Evolutionary conservation across 75 land plant genomes (phyloP).

Genomic region (Cryptomeria japonica): DNA sequence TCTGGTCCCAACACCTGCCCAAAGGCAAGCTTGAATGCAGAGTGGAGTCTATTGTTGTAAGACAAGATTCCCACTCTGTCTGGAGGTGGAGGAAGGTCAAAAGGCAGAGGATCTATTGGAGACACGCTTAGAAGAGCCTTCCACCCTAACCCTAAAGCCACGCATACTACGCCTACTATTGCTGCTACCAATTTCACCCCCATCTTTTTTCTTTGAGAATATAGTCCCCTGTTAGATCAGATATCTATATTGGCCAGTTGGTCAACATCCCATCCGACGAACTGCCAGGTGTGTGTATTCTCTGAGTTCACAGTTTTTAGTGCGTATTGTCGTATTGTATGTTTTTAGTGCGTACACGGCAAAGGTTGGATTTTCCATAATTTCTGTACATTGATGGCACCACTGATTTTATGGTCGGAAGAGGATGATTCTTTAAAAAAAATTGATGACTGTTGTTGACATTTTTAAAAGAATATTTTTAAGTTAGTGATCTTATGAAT

Average conservation of each 20-base stretch:
- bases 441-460: too few relatives aligned
- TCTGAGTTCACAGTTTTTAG: too few relatives aligned
- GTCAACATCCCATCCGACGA: not conserved
- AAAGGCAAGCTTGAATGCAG: not conserved
- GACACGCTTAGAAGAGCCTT: not conserved
- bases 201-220: not conserved
- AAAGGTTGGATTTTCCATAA: too few relatives aligned
- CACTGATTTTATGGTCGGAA: too few relatives aligned
- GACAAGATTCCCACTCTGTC: not conserved
- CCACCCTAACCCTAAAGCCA: not conserved
- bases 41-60: not conserved
- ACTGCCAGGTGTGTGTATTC: too few relatives aligned
- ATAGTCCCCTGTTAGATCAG: not conserved
- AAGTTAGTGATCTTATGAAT: too few relatives aligned
- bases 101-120: not conserved
- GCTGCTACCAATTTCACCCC: not conserved
- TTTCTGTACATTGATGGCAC: too few relatives aligned
- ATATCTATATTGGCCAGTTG: not conserved
- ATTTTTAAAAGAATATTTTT: too few relatives aligned
- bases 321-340: too few relatives aligned
- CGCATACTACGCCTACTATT: not conserved
- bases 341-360: too few relatives aligned
- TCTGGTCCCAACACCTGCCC: constrained; percentile 56
- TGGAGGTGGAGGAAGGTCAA: not conserved
- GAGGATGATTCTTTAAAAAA: too few relatives aligned